Evolutionary conservation across 2,329 filamentous ascomycete species (phyloP).

Genomic region (Thelonectria rubi): DNA sequence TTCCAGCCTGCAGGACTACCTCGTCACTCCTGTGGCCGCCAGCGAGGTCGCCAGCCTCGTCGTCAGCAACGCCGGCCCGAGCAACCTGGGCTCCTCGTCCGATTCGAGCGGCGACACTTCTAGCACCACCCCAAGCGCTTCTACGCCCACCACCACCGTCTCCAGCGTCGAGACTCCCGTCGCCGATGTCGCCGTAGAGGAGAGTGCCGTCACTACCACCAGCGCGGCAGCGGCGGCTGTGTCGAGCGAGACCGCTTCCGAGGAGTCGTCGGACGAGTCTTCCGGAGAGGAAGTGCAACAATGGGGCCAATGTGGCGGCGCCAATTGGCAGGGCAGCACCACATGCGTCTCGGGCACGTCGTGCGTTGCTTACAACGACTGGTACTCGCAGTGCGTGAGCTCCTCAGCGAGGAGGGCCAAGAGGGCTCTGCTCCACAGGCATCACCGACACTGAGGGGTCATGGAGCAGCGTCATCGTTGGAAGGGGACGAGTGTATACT

Average conservation of each 20-base stretch:
- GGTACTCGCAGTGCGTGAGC: slow-evolving; percentile 43
- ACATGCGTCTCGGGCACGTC: slow-evolving; percentile 37
- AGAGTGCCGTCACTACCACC: not conserved
- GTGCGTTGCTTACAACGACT: slow-evolving; percentile 41
- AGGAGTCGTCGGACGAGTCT: not conserved
- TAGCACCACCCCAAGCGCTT: slow-evolving; percentile 1
- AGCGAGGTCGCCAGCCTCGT: slow-evolving; percentile 39
- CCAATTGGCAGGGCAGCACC: slow-evolving; percentile 38
- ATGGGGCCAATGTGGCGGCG: slow-evolving; percentile 42
- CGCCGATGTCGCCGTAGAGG: not conserved
- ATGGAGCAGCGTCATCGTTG: not conserved
- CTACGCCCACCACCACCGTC: not conserved
- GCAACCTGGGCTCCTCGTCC: slow-evolving; percentile 34
- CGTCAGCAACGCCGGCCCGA: slow-evolving; percentile 34
- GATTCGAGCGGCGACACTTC: not conserved
- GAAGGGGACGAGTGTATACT: not conserved
- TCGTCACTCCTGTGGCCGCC: slow-evolving; percentile 40
- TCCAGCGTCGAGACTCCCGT: slow-evolving; percentile 1
- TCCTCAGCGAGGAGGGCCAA: slow-evolving; percentile 19
- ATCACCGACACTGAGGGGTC: not conserved
- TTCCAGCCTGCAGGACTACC: slow-evolving; percentile 30
- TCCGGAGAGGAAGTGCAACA: slow-evolving; percentile 20
- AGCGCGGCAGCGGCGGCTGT: slow-evolving; percentile 3
- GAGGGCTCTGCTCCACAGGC: slow-evolving; percentile 14
- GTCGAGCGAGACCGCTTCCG: slow-evolving; percentile 7